These are phyloP conservation scores for Leccinum broughii DNA, from an alignment of 768 basidiomycete genomes.

Conservation along the genomic window DNA sequence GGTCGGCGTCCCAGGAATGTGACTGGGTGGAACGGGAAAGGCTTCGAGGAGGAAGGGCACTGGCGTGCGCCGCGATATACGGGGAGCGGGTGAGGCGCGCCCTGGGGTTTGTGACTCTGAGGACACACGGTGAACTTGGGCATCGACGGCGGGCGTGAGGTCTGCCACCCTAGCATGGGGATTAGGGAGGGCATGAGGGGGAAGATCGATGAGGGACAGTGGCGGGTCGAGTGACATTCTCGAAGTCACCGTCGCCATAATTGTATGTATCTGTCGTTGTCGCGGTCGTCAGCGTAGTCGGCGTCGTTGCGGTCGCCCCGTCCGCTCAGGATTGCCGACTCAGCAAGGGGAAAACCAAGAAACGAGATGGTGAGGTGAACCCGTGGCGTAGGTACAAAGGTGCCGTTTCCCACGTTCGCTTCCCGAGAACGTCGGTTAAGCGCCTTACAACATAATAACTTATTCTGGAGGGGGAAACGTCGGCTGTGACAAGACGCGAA, in stretches of 20 bases:
- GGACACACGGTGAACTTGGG: constrained; percentile 23
- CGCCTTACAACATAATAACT: constrained; percentile 6
- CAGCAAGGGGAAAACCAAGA: constrained; percentile 24
- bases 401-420: constrained; percentile 25
- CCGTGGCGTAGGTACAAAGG: constrained; percentile 17
- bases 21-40: constrained; percentile 38
- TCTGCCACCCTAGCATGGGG: constrained; percentile 17
- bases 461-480: background rate
- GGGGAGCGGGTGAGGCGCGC: constrained; percentile 26
- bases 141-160: constrained; percentile 5
- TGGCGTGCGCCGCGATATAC: constrained; percentile 32
- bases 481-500: constrained; percentile 9
- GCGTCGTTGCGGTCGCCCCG: constrained; percentile 19
- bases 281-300: constrained; percentile 11
- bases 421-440: constrained; percentile 20
- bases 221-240: constrained; percentile 21
- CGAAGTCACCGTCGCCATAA: constrained; percentile 22
- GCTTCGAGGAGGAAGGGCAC: constrained; percentile 40
- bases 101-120: constrained; percentile 28
- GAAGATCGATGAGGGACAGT: constrained; percentile 10
- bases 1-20: constrained; percentile 30
- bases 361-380: constrained; percentile 10
- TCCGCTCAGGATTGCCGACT: constrained; percentile 10
- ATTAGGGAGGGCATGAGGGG: constrained; percentile 18
- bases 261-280: background rate